Percentiles rank a stretch among this genome's conserved stretches.
These are phyloP conservation scores for Pestalotiopsis sp. DNA, from an alignment of 2,329 filamentous ascomycete genomes.

Conservation along the genomic window DNA sequence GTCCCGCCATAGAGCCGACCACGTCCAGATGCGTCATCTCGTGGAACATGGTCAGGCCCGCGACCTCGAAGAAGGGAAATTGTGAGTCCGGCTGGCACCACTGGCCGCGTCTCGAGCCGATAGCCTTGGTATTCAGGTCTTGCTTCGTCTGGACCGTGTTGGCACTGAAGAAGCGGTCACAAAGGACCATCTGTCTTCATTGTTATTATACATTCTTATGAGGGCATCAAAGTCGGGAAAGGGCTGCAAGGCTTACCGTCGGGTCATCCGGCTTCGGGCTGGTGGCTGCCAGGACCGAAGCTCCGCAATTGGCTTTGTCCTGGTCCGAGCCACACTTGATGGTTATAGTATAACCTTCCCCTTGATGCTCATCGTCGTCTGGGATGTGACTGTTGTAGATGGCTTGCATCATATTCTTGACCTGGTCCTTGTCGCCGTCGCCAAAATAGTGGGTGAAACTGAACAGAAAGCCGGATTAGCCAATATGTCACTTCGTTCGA, in stretches of 20 bases:
- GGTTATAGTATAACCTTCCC: not conserved
- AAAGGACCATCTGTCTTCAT: not conserved
- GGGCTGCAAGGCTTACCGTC: not conserved
- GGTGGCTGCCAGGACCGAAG: not conserved
- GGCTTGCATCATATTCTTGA: not conserved
- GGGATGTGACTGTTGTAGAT: not conserved
- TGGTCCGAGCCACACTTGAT: not conserved
- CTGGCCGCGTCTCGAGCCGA: not conserved
- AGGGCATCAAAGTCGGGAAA: not conserved
- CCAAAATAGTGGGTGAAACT: not conserved
- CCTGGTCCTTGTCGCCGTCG: not conserved
- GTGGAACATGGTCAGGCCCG: conserved; percentile 5
- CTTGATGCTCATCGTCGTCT: not conserved
- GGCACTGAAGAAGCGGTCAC: not conserved
- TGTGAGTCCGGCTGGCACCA: not conserved
- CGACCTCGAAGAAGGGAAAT: conserved; percentile 5
- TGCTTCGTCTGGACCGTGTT: not conserved
- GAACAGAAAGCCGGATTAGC: not conserved
- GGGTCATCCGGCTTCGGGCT: not conserved
- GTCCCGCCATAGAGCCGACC: not conserved
- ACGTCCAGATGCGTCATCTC: conserved; percentile 1
- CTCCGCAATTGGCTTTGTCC: not conserved
- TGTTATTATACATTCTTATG: not conserved
- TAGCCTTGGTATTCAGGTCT: not conserved
- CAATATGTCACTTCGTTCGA: not conserved